These are phyloP conservation scores for Globisporangium acanthophoron DNA, from an alignment of 352 stramenopile species.

Conservation along the genomic window DNA sequence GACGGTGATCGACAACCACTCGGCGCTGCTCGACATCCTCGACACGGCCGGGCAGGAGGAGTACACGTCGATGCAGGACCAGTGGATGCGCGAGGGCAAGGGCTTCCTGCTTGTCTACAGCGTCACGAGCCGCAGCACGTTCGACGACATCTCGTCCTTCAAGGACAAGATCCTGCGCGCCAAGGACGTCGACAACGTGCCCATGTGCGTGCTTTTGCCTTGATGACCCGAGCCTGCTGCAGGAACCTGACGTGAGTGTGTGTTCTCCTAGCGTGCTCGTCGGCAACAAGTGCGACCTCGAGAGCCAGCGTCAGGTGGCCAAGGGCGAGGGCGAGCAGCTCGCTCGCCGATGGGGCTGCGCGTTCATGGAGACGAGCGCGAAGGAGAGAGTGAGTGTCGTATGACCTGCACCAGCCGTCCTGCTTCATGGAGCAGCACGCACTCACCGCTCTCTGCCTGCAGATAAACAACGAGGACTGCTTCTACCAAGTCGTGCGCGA, in stretches of 20 bases:
- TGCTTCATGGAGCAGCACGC: conserved; percentile 3
- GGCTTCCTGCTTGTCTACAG: conserved; percentile 89
- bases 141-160: conserved; percentile 86
- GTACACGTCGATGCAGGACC: conserved; percentile 90
- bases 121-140: conserved; percentile 86
- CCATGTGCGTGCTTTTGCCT: conserved; percentile 37
- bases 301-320: conserved; percentile 66
- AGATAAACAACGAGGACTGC: conserved; percentile 89
- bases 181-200: conserved; percentile 84
- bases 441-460: background rate
- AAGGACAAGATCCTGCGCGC: conserved; percentile 89
- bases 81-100: conserved; percentile 92
- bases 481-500: conserved; percentile 88
- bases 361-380: conserved; percentile 86
- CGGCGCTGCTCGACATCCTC: conserved; percentile 85
- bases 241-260: background rate
- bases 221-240: no score
- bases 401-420: no score
- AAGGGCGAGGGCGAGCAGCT: conserved; percentile 59
- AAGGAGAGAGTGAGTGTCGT: conserved; percentile 66
- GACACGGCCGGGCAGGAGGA: conserved; percentile 91
- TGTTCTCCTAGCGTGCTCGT: conserved; percentile 51
- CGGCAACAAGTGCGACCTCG: conserved; percentile 88
- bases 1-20: conserved; percentile 78
- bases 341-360: conserved; percentile 69